A percentile compares a stretch with the other conserved stretches of the same genome.
Evolutionary conservation across 768 basidiomycete species (phyloP).

Genomic region (Boletus sensibilis): DNA sequence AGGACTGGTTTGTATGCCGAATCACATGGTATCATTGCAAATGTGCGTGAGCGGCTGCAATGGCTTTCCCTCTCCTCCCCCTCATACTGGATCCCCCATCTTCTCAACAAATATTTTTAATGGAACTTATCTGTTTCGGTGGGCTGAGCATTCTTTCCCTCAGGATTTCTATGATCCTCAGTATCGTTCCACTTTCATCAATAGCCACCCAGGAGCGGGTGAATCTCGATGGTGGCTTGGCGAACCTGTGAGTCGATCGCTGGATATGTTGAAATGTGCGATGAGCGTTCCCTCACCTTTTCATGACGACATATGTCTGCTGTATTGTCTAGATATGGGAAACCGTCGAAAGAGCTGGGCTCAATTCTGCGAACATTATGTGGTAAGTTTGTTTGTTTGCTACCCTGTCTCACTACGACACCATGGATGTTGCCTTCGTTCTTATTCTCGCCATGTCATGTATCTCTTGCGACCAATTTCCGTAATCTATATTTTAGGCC

Average conservation of each 20-base stretch:
- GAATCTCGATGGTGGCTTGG: slow-evolving; percentile 83
- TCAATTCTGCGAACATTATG: slow-evolving; percentile 83
- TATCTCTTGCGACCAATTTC: background rate
- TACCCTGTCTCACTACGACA: background rate
- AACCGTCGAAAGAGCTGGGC: slow-evolving; percentile 69
- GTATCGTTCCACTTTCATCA: slow-evolving; percentile 58
- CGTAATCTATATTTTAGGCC: slow-evolving; percentile 7
- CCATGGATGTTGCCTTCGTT: background rate
- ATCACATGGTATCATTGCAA: slow-evolving; percentile 85
- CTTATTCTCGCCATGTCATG: too few species aligned
- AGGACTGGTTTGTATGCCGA: slow-evolving; percentile 88
- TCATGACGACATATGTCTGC: background rate
- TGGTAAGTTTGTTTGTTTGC: slow-evolving; percentile 51
- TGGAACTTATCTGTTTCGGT: background rate
- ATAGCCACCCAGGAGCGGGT: slow-evolving; percentile 53
- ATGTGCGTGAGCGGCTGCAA: slow-evolving; percentile 45
- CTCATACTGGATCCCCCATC: background rate
- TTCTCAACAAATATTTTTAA: background rate
- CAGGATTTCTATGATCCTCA: slow-evolving; percentile 84
- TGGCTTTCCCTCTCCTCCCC: background rate
- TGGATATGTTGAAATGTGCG: background rate
- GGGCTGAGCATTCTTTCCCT: background rate
- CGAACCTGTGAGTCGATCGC: slow-evolving; percentile 60
- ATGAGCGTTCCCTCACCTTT: background rate
- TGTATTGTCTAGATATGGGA: slow-evolving; percentile 72